Percentiles rank a stretch among this genome's conserved stretches.
Conservation (phyloP, 768 basidiomycete species). For the Kwoniella newhampshirensis region DNA sequence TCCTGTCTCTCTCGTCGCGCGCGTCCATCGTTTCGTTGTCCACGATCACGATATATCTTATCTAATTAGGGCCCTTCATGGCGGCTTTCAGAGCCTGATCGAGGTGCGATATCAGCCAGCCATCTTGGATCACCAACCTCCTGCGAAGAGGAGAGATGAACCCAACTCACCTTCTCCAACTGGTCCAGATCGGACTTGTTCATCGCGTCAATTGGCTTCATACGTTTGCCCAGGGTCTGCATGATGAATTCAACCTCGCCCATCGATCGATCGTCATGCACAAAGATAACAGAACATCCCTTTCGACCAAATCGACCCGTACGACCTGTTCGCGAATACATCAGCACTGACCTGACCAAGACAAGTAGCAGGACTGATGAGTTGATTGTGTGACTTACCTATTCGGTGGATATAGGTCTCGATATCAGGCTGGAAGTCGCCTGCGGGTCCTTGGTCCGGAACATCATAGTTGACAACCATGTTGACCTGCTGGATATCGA, state of each 20-base stretch:
- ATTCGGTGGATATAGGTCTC: constrained; percentile 99
- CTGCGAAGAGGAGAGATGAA: neutral
- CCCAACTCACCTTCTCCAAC: constrained; percentile 78
- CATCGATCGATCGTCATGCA: constrained; percentile 85
- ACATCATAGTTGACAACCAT: constrained; percentile 99
- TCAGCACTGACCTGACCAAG: neutral
- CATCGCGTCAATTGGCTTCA: constrained; percentile 80
- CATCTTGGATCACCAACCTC: neutral
- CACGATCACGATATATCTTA: neutral
- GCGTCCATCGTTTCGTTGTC: too few species aligned
- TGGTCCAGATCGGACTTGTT: constrained; percentile 67
- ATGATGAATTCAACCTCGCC: constrained; percentile 87
- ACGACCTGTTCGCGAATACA: constrained; percentile 63
- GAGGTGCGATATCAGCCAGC: neutral
- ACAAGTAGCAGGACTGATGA: too few species aligned
- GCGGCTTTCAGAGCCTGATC: constrained; percentile 18
- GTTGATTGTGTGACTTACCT: constrained; percentile 59
- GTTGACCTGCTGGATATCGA: constrained; percentile 98
- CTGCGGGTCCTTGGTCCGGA: constrained; percentile 62
- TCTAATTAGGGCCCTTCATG: constrained; percentile 19
- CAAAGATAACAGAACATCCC: constrained; percentile 96
- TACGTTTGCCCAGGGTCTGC: constrained; percentile 70
- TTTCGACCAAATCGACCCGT: constrained; percentile 97
- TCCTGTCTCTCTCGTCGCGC: too few species aligned
- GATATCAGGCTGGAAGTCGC: constrained; percentile 66